Percentiles rank a stretch among this genome's conserved stretches.
These are phyloP conservation scores for Begonia loranthoides DNA, from an alignment of 306 rosid genomes.

Conservation along the genomic window DNA sequence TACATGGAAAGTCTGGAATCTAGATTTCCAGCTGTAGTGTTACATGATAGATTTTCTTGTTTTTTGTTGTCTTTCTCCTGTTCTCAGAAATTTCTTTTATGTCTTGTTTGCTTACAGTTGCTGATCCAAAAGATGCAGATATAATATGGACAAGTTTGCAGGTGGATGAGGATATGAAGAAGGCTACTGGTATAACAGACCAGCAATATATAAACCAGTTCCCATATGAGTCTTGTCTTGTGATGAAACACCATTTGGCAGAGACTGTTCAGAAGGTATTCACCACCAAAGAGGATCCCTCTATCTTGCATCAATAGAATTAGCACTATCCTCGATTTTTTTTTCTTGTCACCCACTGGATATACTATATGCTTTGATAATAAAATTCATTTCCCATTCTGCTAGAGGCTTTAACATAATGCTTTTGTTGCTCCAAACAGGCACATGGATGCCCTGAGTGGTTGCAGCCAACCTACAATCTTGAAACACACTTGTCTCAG, in stretches of 20 bases:
- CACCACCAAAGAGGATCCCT: conserved; percentile 9
- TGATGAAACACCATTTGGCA: conserved; percentile 96
- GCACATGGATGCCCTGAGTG: conserved; percentile 76
- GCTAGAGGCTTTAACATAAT: conserved; percentile 4
- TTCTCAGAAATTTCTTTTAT: background rate
- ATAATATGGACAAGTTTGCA: conserved; percentile 81
- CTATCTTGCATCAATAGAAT: conserved; percentile 2
- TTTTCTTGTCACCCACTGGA: too few relatives aligned
- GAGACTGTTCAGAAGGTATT: conserved; percentile 83
- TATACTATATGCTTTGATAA: too few relatives aligned
- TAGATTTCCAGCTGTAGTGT: too few relatives aligned
- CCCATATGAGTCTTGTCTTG: conserved; percentile 91
- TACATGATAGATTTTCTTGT: too few relatives aligned
- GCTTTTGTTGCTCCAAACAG: conserved; percentile 21
- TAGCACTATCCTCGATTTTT: too few relatives aligned
- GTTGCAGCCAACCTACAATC: conserved; percentile 95
- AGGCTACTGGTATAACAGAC: conserved; percentile 65
- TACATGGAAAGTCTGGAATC: too few relatives aligned
- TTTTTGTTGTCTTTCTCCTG: conserved; percentile 2
- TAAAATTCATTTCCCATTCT: background rate
- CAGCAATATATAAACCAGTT: conserved; percentile 74
- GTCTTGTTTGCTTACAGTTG: conserved; percentile 36
- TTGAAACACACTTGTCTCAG: conserved; percentile 66
- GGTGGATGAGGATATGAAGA: conserved; percentile 77
- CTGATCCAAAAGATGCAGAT: conserved; percentile 75